A percentile compares a stretch with the other conserved stretches of the same genome.
Conservation (phyloP, 768 basidiomycete species). For the Astraeus odoratus region DNA sequence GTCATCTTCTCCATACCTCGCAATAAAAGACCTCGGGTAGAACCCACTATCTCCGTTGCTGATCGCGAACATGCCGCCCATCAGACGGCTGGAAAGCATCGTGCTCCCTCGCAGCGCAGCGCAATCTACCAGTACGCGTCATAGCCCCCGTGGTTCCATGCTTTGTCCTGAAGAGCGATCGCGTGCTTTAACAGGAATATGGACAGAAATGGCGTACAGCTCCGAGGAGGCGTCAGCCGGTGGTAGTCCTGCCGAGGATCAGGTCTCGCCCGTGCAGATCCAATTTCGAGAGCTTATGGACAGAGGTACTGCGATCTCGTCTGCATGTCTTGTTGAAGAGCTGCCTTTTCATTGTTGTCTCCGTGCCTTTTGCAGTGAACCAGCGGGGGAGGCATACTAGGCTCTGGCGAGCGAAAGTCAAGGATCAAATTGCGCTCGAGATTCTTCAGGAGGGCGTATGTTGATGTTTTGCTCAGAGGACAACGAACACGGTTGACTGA, state of each 20-base stretch:
- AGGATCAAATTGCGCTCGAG: slow-evolving; percentile 17
- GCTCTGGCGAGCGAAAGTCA: slow-evolving; percentile 14
- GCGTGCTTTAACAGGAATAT: slow-evolving; percentile 13
- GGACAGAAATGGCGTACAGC: slow-evolving; percentile 22
- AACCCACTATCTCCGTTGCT: too few relatives aligned
- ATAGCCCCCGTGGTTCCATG: not conserved
- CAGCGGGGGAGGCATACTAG: slow-evolving; percentile 16
- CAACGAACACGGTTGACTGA: not conserved
- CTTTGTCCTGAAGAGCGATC: not conserved
- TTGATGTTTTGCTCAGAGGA: not conserved
- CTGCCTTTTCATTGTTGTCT: not conserved
- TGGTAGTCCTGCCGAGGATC: not conserved
- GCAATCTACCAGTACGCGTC: not conserved
- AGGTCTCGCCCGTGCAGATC: slow-evolving; percentile 15
- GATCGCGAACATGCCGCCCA: not conserved
- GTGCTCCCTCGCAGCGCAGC: not conserved
- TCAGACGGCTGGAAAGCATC: not conserved
- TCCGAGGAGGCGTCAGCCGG: slow-evolving; percentile 8
- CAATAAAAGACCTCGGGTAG: too few relatives aligned
- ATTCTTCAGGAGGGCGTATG: slow-evolving; percentile 19
- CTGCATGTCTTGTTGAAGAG: too few relatives aligned
- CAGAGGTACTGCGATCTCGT: slow-evolving; percentile 12
- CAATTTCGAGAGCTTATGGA: slow-evolving; percentile 22
- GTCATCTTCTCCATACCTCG: too few relatives aligned
- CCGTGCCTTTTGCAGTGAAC: slow-evolving; percentile 16